These are phyloP conservation scores for Hericium erinaceus DNA, from an alignment of 768 basidiomycete species.

Conservation along the genomic window DNA sequence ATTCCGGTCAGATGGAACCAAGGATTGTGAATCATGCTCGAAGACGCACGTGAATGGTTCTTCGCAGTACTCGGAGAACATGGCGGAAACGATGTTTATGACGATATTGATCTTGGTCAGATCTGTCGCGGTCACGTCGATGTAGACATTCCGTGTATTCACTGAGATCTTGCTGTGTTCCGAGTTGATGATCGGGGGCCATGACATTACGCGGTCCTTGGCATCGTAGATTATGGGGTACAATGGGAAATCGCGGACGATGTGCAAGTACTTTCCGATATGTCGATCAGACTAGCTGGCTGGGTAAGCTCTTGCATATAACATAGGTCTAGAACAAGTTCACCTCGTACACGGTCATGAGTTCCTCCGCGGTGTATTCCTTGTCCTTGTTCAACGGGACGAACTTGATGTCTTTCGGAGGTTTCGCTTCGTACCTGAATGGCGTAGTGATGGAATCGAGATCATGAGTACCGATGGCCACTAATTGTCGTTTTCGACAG, in stretches of 20 bases:
- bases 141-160: conserved; percentile 89
- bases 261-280: conserved; percentile 77
- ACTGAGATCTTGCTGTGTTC: conserved; percentile 95
- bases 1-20: not conserved
- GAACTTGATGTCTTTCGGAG: conserved; percentile 88
- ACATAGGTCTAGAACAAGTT: conserved; percentile 12
- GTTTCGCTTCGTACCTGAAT: conserved; percentile 76
- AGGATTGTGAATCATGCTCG: conserved; percentile 1
- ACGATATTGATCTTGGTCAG: conserved; percentile 95
- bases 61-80: conserved; percentile 96
- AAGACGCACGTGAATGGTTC: conserved; percentile 80
- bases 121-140: conserved; percentile 95
- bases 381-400: conserved; percentile 74
- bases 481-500: conserved; percentile 80
- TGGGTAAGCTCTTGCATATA: not conserved
- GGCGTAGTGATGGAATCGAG: conserved; percentile 81
- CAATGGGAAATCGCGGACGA: conserved; percentile 90
- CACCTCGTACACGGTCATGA: conserved; percentile 94
- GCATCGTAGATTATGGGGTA: conserved; percentile 97
- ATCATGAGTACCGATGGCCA: conserved; percentile 96
- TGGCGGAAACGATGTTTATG: conserved; percentile 87
- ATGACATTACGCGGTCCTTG: conserved; percentile 79
- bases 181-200: conserved; percentile 98
- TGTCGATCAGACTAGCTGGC: conserved; percentile 77
- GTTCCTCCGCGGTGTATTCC: conserved; percentile 76